Base-by-base conservation (phyloP, 2,329 filamentous ascomycete species). In the Aspergillus caelatus region DNA sequence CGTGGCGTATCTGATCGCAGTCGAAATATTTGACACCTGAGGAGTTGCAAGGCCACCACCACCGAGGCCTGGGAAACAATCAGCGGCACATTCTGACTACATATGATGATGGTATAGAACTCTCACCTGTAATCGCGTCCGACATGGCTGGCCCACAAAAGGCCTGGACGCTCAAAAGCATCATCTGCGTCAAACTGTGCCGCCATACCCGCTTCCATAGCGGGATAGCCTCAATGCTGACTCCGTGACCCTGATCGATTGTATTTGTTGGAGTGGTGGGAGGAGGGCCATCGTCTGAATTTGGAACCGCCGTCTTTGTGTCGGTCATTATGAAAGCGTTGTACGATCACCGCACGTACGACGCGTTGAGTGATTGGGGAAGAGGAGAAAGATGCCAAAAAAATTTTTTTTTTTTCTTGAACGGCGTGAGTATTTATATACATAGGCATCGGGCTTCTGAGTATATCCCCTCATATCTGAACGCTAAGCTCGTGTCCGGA, bases 151-250 rank as follows among this genome's bases (percentile, higher is more conserved):
- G 78, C 2, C 78, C 78, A 62, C 77, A 79, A 52, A 82, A 82
- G 0, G 80, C 79, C 66, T 83, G 81, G 11, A 83, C 70, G 46
- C 80, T 82, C 12, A 83, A 68, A 5, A 83, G 72, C 68, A 83
- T 70, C 81, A 83, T 83, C 70, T 83, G 81, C 6, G 81, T 83
- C 66, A 83, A 74, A 65, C 81, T 82, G 65, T 83, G 79, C 64
- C 80, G 79, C 72, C 79, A 80, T 5, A 82, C 65, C 4, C 79
- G 76, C 65, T 80, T 82, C 81, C 81, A 83, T 5, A 72, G 63
- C 1, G 81, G 81, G 1, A 65, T 41, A 14, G 39, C 58, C 5
- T 48, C 59, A 3, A 39, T 50, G 50, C 57, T 76, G 57, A 82
- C 69, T 14, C 68, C 74, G 28, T 74, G 63, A 62, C 65, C 59